Evolutionary conservation across 2,329 filamentous ascomycete genomes (phyloP).

Genomic region (Stemphylium beticola): DNA sequence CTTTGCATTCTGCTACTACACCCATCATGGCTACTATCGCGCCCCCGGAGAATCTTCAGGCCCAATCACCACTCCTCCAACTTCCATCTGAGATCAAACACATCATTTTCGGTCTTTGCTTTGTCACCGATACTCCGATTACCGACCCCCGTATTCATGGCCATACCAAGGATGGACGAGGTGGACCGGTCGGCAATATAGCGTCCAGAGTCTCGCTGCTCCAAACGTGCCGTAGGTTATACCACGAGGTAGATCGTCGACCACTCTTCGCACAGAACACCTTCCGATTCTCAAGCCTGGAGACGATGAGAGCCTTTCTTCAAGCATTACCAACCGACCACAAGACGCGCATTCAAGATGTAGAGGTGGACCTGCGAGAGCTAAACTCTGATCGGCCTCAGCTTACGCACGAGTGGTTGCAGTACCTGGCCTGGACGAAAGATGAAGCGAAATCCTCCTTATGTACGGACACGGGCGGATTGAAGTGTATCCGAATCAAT

Average conservation of each 20-base stretch:
- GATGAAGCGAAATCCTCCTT: conserved; percentile 29
- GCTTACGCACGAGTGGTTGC: conserved; percentile 44
- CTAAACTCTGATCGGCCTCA: conserved; percentile 33
- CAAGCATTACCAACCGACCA: conserved; percentile 24
- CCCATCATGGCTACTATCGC: conserved; percentile 16
- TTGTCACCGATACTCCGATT: conserved; percentile 34
- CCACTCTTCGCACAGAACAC: conserved; percentile 43
- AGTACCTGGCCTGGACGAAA: conserved; percentile 40
- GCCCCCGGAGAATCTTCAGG: conserved; percentile 31
- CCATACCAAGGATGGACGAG: background rate
- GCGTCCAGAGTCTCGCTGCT: conserved; percentile 38
- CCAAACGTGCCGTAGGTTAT: conserved; percentile 45
- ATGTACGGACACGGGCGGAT: conserved; percentile 33
- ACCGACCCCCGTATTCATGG: conserved; percentile 26
- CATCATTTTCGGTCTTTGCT: conserved; percentile 38
- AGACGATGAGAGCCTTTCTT: conserved; percentile 41
- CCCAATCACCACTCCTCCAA: conserved; percentile 40
- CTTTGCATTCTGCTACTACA: background rate
- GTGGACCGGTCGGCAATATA: background rate
- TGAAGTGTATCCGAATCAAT: conserved; percentile 45
- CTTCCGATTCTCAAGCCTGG: conserved; percentile 47
- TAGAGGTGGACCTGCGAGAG: conserved; percentile 48
- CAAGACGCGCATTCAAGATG: conserved; percentile 32
- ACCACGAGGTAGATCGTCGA: conserved; percentile 41
- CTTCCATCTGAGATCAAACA: conserved; percentile 46